Percentiles rank a stretch among this genome's conserved stretches.
These are phyloP conservation scores for Nitzschia putrida DNA, from an alignment of 108 stramenopile species.

Conservation along the genomic window DNA sequence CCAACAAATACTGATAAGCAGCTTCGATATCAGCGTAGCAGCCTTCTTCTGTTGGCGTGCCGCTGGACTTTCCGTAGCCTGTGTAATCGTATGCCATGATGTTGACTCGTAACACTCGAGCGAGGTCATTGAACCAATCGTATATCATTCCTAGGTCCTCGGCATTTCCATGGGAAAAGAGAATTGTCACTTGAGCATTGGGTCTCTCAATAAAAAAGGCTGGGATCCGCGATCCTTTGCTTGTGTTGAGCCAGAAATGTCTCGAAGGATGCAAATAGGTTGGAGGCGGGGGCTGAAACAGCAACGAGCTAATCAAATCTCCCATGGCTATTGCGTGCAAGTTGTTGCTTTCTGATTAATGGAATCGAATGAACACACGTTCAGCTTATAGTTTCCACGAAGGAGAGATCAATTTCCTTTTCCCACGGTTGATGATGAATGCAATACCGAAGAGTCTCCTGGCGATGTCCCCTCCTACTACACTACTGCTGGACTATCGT, in stretches of 20 bases:
- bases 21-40: constrained; percentile 95
- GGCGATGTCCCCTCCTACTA: no score
- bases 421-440: no score
- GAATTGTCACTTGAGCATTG: constrained; percentile 80
- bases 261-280: constrained; percentile 87
- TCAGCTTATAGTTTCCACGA: no score
- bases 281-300: constrained; percentile 89
- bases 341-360: no score
- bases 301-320: constrained; percentile 79
- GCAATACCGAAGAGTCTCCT: no score
- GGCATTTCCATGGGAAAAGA: constrained; percentile 93
- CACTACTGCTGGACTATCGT: no score
- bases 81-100: constrained; percentile 96
- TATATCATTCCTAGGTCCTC: constrained; percentile 94
- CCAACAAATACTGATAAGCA: constrained; percentile 85
- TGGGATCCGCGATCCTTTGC: constrained; percentile 69
- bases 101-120: constrained; percentile 88
- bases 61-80: constrained; percentile 87
- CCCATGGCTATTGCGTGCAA: constrained; percentile 56
- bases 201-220: constrained; percentile 90
- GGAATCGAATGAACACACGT: no score
- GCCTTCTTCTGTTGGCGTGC: constrained; percentile 66
- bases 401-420: no score
- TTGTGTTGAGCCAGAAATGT: constrained; percentile 86
- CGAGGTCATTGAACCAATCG: constrained; percentile 91